Evolutionary conservation across 768 basidiomycete species (phyloP).

Genomic region (Tulasnella calospora): DNA sequence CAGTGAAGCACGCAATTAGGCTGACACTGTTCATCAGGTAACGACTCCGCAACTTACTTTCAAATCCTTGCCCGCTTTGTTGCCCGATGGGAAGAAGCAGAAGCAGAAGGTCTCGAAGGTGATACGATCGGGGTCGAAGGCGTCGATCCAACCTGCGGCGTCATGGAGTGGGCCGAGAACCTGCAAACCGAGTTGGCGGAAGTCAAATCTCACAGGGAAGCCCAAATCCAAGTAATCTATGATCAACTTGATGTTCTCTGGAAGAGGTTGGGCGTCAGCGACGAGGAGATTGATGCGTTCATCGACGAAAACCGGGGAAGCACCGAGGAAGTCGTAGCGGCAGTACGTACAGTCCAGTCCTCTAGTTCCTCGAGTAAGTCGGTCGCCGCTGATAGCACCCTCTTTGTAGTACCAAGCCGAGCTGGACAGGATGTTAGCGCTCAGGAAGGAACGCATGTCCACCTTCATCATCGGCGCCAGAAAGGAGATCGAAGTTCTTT

Average conservation of each 20-base stretch:
- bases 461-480: slow-evolving; percentile 78
- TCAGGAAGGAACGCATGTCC: slow-evolving; percentile 83
- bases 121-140: slow-evolving; percentile 57
- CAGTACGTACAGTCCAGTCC: slow-evolving; percentile 38
- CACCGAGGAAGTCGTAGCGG: slow-evolving; percentile 66
- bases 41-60: neutral
- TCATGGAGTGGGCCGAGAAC: slow-evolving; percentile 66
- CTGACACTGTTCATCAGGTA: neutral
- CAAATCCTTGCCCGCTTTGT: slow-evolving; percentile 61
- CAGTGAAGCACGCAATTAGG: no score
- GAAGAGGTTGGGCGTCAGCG: slow-evolving; percentile 75
- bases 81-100: slow-evolving; percentile 54
- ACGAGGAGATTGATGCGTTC: slow-evolving; percentile 84
- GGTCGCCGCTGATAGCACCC: neutral
- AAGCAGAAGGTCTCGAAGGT: slow-evolving; percentile 46
- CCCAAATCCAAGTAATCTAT: slow-evolving; percentile 87
- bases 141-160: slow-evolving; percentile 69
- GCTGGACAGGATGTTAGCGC: slow-evolving; percentile 79
- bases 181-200: slow-evolving; percentile 60
- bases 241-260: slow-evolving; percentile 90
- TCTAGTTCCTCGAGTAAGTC: neutral
- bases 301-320: slow-evolving; percentile 78
- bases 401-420: slow-evolving; percentile 69
- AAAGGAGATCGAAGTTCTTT: slow-evolving; percentile 70
- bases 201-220: slow-evolving; percentile 67